Conservation (phyloP, 805 yeast genomes). For the Candida suzukii region DNA sequence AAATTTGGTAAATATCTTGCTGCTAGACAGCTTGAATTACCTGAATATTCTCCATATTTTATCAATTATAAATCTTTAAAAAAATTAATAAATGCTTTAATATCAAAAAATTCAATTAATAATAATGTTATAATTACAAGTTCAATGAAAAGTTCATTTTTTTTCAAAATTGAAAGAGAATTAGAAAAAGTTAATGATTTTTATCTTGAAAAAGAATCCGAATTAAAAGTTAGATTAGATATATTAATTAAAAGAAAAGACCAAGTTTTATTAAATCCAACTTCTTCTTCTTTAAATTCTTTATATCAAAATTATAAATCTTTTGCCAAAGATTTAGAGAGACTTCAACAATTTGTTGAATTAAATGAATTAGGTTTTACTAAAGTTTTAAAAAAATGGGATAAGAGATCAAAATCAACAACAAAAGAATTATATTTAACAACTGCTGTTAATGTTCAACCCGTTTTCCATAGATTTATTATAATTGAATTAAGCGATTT, state of each 20-base stretch:
- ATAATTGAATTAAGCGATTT: constrained; percentile 79
- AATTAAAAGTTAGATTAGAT: constrained; percentile 72
- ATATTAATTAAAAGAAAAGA: constrained; percentile 66
- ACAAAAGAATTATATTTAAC: constrained; percentile 87
- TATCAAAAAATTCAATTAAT: constrained; percentile 23
- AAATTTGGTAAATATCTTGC: constrained; percentile 96
- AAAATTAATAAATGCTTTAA: constrained; percentile 81
- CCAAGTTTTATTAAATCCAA: constrained; percentile 40
- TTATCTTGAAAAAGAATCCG: constrained; percentile 86
- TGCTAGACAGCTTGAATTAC: constrained; percentile 87
- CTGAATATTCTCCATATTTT: constrained; percentile 90
- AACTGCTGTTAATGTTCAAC: constrained; percentile 93
- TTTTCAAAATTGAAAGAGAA: constrained; percentile 88
- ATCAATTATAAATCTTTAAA: constrained; percentile 92
- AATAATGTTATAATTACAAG: constrained; percentile 52
- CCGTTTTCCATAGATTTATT: constrained; percentile 87
- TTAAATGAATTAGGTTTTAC: constrained; percentile 93
- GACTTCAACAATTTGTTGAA: constrained; percentile 90
- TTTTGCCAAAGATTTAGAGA: constrained; percentile 79
- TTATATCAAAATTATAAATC: constrained; percentile 85
- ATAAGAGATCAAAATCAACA: constrained; percentile 89
- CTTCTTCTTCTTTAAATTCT: constrained; percentile 73
- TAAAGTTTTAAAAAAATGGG: constrained; percentile 96
- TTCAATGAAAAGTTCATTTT: constrained; percentile 85
- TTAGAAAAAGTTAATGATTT: constrained; percentile 92